A percentile compares a stretch with the other conserved stretches of the same genome.
phyloP scores from a whole-genome alignment of 345 rosid genomes.

The Cardamine occulta region DNA sequence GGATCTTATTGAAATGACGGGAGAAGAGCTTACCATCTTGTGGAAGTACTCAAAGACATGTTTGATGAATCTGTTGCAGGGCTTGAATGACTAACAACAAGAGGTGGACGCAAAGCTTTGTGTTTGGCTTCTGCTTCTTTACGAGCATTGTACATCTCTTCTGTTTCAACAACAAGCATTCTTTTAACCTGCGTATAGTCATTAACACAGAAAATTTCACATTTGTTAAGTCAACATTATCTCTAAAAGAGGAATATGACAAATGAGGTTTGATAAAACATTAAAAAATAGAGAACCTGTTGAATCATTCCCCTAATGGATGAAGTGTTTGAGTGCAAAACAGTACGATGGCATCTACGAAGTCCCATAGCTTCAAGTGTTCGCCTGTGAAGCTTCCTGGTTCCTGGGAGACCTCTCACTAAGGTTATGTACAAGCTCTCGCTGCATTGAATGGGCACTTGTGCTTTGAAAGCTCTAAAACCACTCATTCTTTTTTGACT shows the following conservation, averaged over 20 bases:
- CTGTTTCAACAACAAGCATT: constrained; percentile 75
- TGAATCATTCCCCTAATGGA: constrained; percentile 76
- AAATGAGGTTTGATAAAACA: not conserved
- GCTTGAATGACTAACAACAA: constrained; percentile 59
- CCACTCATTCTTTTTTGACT: constrained; percentile 58
- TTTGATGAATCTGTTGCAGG: constrained; percentile 49
- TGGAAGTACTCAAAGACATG: constrained; percentile 35
- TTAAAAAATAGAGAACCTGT: constrained; percentile 50
- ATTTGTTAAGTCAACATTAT: not conserved
- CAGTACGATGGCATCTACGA: constrained; percentile 73
- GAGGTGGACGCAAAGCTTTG: constrained; percentile 60
- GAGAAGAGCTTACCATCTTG: constrained; percentile 30
- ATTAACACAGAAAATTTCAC: not conserved
- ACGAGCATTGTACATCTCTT: constrained; percentile 81
- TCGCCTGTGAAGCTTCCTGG: constrained; percentile 79
- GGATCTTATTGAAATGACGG: constrained; percentile 12
- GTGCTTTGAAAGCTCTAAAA: constrained; percentile 75
- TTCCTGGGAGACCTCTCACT: constrained; percentile 85
- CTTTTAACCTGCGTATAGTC: constrained; percentile 60
- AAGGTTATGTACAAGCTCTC: constrained; percentile 67
- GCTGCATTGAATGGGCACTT: constrained; percentile 70
- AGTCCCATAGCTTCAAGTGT: constrained; percentile 79
- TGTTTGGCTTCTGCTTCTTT: constrained; percentile 61
- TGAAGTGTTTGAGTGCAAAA: constrained; percentile 65
- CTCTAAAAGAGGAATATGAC: not conserved